Percentiles rank a stretch among this genome's conserved stretches.
phyloP scores from a whole-genome alignment of 148 eudicot genomes.

The Amaranthus hypochondriacus region DNA sequence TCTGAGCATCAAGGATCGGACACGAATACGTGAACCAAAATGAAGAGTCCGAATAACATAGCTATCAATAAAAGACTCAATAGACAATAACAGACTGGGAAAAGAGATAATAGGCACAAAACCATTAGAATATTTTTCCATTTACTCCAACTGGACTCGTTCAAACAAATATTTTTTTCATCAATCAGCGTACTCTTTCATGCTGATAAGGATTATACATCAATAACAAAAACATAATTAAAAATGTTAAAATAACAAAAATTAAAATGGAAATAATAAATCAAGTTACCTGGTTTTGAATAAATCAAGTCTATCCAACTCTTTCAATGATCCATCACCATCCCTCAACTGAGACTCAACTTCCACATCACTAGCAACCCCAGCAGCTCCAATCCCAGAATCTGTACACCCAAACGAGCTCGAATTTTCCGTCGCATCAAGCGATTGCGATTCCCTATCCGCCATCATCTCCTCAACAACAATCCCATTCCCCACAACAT shows the following conservation, averaged over 20 bases:
- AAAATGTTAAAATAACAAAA: not conserved
- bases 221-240: too few species aligned
- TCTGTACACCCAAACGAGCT: slow-evolving; percentile 61
- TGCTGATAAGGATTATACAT: not conserved
- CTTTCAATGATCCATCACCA: slow-evolving; percentile 29
- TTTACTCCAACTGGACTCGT: not conserved
- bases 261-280: not conserved
- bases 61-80: not conserved
- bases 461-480: slow-evolving; percentile 24
- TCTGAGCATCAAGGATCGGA: too few species aligned
- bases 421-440: slow-evolving; percentile 61
- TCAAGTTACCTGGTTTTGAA: slow-evolving; percentile 41
- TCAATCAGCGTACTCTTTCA: not conserved
- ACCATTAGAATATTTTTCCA: not conserved
- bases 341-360: slow-evolving; percentile 41
- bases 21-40: too few species aligned
- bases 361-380: slow-evolving; percentile 40
- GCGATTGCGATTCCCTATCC: slow-evolving; percentile 25
- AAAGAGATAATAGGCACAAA: not conserved
- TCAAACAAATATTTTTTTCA: not conserved
- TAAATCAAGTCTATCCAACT: slow-evolving; percentile 37
- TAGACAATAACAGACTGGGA: not conserved
- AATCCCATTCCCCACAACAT: slow-evolving; percentile 30
- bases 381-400: slow-evolving; percentile 37
- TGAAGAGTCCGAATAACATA: too few species aligned